Evolutionary conservation across 768 basidiomycete genomes (phyloP), one percentile per base, ranked within the genome.

Genomic region (Trametes sanguinea): DNA sequence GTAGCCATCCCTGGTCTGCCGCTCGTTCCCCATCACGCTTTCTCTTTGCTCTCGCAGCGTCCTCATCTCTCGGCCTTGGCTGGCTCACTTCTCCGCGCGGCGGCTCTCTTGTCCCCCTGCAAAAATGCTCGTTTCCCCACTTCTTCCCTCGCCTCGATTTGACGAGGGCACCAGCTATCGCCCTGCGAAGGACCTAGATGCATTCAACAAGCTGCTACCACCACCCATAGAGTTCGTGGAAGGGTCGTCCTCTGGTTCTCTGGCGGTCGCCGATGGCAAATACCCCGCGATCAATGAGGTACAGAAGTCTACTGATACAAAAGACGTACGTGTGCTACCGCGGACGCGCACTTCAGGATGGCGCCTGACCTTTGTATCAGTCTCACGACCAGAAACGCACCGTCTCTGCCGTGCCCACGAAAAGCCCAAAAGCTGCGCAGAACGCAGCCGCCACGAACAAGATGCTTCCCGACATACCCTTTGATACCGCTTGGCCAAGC

Each of bases 181-280:
- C 45, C 89, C 89, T 3, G 81, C 87, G 40, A 85, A 83, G 70
- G 89, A 92, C 71, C 71, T 88, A 62, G 89, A 90, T 62, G 77
- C 86, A 3, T 92, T 91, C 78, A 90, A 89, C 66, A 88, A 79
- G 65, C 80, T 90, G n/a, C 82, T 90, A 40, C 88, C 88, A 4
- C 88, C 89, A n/a, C 84, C 87, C 16, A 81, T 93, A 62, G 91
- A 93, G 72, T 93, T 93, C 55, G 77, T 92, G 53, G 91, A 93
- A 72, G 91, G 91, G 22, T 92, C 91, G 3, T 92, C 91, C 13
- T 85, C 90, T 46, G 90, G 90, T 2, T 76, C 85, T 13, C 76
- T 92, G 37, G 87, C 86, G 47, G 81, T 89, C 5, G 82, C 83
- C 29, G 88, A 89, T 67, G 85, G 86, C 45, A 91, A 87, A 73